Conservation (phyloP, 1,284 basidiomycete genomes). For the Butyriboletus appendiculatus region DNA sequence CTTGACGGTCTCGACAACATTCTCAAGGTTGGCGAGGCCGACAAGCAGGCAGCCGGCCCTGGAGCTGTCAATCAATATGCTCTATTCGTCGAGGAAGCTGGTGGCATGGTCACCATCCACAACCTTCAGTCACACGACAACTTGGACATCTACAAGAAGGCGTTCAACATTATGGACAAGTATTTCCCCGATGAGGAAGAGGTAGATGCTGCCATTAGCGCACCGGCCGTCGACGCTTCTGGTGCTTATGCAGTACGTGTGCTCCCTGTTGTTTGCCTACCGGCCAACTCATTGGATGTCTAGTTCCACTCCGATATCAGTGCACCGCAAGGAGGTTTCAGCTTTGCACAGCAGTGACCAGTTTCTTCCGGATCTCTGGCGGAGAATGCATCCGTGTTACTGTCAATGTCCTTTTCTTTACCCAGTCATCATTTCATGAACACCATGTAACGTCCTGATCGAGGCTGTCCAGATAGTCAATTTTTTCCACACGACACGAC, state of each 20-base stretch:
- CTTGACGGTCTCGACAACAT: slow-evolving; percentile 99
- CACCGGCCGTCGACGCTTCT: slow-evolving; percentile 82
- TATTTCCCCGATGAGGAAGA: slow-evolving; percentile 91
- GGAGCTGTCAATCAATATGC: slow-evolving; percentile 94
- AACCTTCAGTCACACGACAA: slow-evolving; percentile 99
- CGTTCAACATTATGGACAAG: slow-evolving; percentile 99
- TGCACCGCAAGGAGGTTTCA: slow-evolving; percentile 94
- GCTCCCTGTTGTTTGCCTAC: slow-evolving; percentile 6
- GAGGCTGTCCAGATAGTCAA: slow-evolving; percentile 13
- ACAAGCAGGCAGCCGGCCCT: slow-evolving; percentile 84
- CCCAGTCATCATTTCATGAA: slow-evolving; percentile 23
- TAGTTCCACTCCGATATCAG: slow-evolving; percentile 81
- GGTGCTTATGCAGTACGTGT: slow-evolving; percentile 87
- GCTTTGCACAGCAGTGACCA: slow-evolving; percentile 64
- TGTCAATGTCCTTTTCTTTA: slow-evolving; percentile 6
- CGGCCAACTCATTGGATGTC: slow-evolving; percentile 11
- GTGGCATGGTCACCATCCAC: slow-evolving; percentile 98
- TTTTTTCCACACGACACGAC: slow-evolving; percentile 14
- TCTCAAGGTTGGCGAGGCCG: slow-evolving; percentile 96
- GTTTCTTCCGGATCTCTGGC: slow-evolving; percentile 8
- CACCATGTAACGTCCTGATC: slow-evolving; percentile 17
- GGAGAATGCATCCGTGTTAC: slow-evolving; percentile 2
- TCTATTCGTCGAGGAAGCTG: slow-evolving; percentile 94
- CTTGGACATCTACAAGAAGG: slow-evolving; percentile 99
- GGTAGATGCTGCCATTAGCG: slow-evolving; percentile 76